Evolutionary conservation across 75 land plant species (phyloP).

Genomic region (Cunninghamia lanceolata): DNA sequence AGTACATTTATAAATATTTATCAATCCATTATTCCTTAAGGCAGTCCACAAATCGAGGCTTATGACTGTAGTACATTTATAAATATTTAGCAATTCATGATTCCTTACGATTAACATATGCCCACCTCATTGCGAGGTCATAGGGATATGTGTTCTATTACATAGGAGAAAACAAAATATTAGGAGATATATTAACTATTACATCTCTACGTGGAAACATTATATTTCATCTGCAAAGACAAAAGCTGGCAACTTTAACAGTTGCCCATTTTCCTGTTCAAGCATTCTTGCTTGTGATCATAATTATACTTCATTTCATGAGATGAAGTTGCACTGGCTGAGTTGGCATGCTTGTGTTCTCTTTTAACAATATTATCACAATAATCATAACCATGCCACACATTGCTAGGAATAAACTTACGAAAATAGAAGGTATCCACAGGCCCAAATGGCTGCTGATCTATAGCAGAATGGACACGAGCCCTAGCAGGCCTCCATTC

Average conservation of each 20-base stretch:
- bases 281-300: background rate
- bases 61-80: no score
- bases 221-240: background rate
- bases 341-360: background rate
- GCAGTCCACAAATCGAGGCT: no score
- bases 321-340: background rate
- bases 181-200: background rate
- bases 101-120: no score
- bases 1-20: no score
- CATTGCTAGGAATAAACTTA: background rate
- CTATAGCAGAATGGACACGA: background rate
- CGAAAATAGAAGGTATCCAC: constrained; percentile 3
- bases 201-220: background rate
- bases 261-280: background rate
- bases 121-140: no score
- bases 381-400: background rate
- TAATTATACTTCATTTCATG: background rate
- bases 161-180: no score
- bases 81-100: no score
- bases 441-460: background rate
- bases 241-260: background rate
- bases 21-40: no score
- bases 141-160: no score
- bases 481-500: constrained; percentile 5
- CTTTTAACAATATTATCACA: background rate